phyloP scores from a whole-genome alignment of 352 stramenopile species.

The Phytophthora sp. region DNA sequence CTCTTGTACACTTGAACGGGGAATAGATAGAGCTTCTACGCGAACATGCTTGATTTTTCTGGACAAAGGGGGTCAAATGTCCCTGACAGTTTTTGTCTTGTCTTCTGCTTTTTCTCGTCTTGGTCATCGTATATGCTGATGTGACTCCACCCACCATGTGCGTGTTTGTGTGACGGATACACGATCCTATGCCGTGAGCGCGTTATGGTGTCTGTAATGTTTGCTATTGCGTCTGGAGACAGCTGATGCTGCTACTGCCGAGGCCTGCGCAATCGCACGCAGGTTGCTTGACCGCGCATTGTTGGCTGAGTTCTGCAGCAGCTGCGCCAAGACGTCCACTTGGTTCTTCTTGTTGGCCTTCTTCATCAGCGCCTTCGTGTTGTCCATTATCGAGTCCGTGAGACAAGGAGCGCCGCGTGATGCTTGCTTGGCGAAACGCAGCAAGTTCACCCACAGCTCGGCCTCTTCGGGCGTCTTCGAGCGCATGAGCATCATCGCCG shows the following conservation, averaged over 20 bases:
- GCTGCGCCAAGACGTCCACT: constrained; percentile 49
- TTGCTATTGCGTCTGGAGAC: constrained; percentile 38
- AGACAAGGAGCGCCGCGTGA: constrained; percentile 34
- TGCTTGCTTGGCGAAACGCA: constrained; percentile 69
- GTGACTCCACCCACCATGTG: constrained; percentile 19
- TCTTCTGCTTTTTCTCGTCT: constrained; percentile 48
- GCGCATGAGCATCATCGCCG: constrained; percentile 65
- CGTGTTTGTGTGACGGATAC: constrained; percentile 12
- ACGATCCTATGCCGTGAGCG: constrained; percentile 30
- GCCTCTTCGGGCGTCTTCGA: constrained; percentile 62
- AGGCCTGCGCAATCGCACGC: constrained; percentile 42
- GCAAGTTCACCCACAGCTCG: constrained; percentile 77
- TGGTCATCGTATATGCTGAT: constrained; percentile 25
- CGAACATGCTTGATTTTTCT: constrained; percentile 36
- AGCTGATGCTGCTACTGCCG: constrained; percentile 39
- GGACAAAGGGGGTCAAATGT: constrained; percentile 10
- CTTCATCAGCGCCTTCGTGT: constrained; percentile 39
- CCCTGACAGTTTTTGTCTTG: constrained; percentile 33
- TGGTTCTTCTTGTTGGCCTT: constrained; percentile 56
- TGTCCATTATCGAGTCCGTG: constrained; percentile 34
- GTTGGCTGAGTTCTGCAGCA: constrained; percentile 47
- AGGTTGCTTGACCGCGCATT: constrained; percentile 41
- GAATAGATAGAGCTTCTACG: constrained; percentile 43
- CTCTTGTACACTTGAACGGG: constrained; percentile 37
- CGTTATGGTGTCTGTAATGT: constrained; percentile 26